Base-by-base conservation (phyloP, 257 asterid species). In the Solanum peruvianum region DNA sequence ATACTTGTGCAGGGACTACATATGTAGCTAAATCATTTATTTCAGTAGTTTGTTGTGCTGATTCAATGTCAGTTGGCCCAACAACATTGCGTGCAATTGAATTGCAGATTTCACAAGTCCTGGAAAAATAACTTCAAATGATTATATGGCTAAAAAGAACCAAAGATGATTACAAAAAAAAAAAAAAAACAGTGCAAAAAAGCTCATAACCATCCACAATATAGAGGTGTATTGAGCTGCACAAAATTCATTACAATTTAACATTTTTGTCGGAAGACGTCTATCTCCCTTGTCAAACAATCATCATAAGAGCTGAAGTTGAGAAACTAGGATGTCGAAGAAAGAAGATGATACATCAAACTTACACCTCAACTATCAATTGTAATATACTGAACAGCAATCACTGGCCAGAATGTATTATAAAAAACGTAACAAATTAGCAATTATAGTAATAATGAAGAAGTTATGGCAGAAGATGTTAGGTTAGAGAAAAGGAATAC, bases 61-160 rank as follows among this genome's bases (percentile, higher is more conserved):
- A 88, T 91, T 93, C 95, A 0, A 86, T 49, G 39, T 93, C 97
- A 25, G 85, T 92, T 66, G 93, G 94, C 39, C 98, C 93, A 44
- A 93, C 93, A 35, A 97, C 96, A 84, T 97, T 97, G 33, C 91
- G 88, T 7, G 98, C 99, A 2, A 96, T 89, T 2, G 99, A 92
- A 71, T 96, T 95, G 90, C 99, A 96, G 76, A 96, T 96, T 87
- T 97, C 99, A 31, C 99, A 97, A 64, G 94, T 93, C 94, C 99
- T 95, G 95, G 29, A 58, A 83, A 86, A 83, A 16, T 10, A 83
- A 52, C 72, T 83, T 60, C 56, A 83, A 60, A 83, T 60, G 75
- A 75, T 83, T 41, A 83, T 11, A 23, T 49, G 47, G 44, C 73
- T 56, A 58, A 37, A 39, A 21, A 35, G 16, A 72, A 72, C 81